These are phyloP conservation scores for Alternaria burnsii DNA, from an alignment of 2,329 filamentous ascomycete species.

Conservation along the genomic window DNA sequence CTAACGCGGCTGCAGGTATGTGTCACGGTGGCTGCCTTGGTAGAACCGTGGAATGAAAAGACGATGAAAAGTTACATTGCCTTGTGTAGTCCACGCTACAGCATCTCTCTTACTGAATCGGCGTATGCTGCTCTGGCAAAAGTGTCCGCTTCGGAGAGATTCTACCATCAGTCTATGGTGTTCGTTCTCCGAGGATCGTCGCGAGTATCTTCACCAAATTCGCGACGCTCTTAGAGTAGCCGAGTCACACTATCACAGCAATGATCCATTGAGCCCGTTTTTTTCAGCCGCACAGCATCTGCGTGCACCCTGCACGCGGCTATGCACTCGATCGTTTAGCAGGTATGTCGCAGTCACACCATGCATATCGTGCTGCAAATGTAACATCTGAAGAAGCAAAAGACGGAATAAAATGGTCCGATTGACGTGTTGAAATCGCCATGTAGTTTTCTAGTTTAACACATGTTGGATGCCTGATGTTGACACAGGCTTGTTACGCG, in stretches of 20 bases:
- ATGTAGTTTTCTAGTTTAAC: not conserved
- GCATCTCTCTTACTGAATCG: not conserved
- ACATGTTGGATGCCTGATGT: not conserved
- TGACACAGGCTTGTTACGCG: not conserved
- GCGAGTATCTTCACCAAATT: not conserved
- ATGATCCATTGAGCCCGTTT: not conserved
- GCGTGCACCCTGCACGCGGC: not conserved
- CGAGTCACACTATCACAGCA: not conserved
- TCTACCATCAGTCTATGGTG: not conserved
- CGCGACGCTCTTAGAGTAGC: not conserved
- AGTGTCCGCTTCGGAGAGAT: not conserved
- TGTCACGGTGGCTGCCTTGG: conserved; percentile 1
- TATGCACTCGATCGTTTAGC: not conserved
- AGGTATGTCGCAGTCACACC: not conserved
- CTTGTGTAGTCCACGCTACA: not conserved
- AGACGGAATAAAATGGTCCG: not conserved
- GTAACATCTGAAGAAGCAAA: not conserved
- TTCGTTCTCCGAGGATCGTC: not conserved
- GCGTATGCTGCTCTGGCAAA: not conserved
- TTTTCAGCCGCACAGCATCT: conserved; percentile 1
- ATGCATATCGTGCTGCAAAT: conserved; percentile 1
- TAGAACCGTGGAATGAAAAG: not conserved
- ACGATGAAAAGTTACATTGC: not conserved
- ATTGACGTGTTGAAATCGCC: conserved; percentile 3
- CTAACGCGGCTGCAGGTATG: not conserved